A percentile compares a stretch with the other conserved stretches of the same genome.
These are phyloP conservation scores for Arctium lappa DNA, from an alignment of 129 eudicot species.

Conservation along the genomic window DNA sequence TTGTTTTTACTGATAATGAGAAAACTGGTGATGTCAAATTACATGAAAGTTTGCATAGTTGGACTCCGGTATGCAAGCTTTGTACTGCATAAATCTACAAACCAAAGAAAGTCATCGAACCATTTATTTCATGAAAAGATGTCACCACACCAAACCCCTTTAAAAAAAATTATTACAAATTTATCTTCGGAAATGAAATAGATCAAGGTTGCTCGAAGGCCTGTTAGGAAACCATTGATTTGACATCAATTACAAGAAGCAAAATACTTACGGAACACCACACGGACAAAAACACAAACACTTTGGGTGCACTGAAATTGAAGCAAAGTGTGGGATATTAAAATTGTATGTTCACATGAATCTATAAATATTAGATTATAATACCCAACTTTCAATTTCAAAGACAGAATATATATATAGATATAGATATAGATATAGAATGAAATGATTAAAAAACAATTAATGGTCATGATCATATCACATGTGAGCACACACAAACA, in stretches of 20 bases:
- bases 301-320: background rate
- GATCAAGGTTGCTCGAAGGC: background rate
- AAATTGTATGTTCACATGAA: conserved; percentile 4
- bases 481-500: conserved; percentile 23
- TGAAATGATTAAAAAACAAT: background rate
- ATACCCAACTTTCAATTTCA: background rate
- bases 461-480: conserved; percentile 9
- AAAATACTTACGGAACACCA: background rate
- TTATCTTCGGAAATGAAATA: background rate
- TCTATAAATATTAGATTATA: background rate
- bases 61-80: too few relatives aligned
- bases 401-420: background rate
- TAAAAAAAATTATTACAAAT: too few relatives aligned
- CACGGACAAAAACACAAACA: background rate
- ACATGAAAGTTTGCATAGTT: too few relatives aligned
- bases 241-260: background rate
- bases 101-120: too few relatives aligned
- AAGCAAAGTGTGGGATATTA: background rate
- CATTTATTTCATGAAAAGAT: too few relatives aligned
- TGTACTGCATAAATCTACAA: too few relatives aligned
- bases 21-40: too few relatives aligned
- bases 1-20: too few relatives aligned
- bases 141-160: too few relatives aligned
- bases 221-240: background rate
- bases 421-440: background rate